Base-by-base conservation (phyloP, 768 basidiomycete genomes). In the Mycena venus region DNA sequence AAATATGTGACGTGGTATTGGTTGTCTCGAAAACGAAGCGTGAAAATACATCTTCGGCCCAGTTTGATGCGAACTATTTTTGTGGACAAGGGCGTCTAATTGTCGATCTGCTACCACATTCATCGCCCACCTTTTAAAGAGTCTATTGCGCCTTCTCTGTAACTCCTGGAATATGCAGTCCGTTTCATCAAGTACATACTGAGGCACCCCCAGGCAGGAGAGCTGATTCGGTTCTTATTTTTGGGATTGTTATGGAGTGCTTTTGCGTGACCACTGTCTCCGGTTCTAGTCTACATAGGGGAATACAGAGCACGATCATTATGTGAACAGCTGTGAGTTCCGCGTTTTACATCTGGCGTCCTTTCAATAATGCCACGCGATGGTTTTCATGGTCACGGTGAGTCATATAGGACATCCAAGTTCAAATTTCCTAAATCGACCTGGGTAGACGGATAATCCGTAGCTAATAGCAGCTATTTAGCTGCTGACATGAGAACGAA, bases 201-300 rank as follows among this genome's bases (percentile, higher is more conserved):
- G 38, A 53, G 38, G 25, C 67, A 68, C 29, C 67, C 67, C 4
- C 67, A 68, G 29, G 67, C 49, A 12, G 66, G 66, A 44, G 67
- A 68, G n/a, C 67, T 68, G 23, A 11, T 68, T 0, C 67, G 67
- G 10, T 68, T 68, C 40, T n/a, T 68, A 19, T 68, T 68, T 32
- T n/a, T 68, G 23, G 67, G 67, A 40, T 36, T 12, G n/a, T 68
- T 15, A 23, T 68, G 34, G 67, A 68, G 67, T 68, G 38, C 27
- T 53, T 34, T 5, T 44, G 1, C 2, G 29, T 11, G 9, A n/a
- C 27, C 9, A 51, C 25, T n/a, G 8, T 9, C 49, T 23, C 10
- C 25, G 15, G 4, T 25, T 51, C 49, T 4, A 8, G 4, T 19
- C 31, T 9, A 29, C n/a, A n/a, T n/a, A 31, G 9, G 5, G 12